These are phyloP conservation scores for Dovyalis caffra DNA, from an alignment of 345 rosid species.

Conservation along the genomic window DNA sequence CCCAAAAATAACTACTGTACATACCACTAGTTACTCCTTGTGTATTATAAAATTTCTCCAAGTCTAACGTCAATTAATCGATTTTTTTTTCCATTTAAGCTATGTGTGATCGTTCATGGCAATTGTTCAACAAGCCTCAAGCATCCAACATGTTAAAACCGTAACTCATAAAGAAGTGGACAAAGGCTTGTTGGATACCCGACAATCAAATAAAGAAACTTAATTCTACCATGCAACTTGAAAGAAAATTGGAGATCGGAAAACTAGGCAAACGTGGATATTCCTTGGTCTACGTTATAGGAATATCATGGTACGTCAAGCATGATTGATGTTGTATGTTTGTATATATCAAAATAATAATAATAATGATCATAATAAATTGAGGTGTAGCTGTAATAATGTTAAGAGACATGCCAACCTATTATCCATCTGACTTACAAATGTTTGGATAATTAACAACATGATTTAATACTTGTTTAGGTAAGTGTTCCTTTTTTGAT, in stretches of 20 bases:
- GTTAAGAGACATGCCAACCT: background rate
- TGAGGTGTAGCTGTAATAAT: background rate
- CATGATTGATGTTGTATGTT: background rate
- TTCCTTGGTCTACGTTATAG: background rate
- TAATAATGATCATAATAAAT: too few relatives aligned
- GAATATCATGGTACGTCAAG: background rate
- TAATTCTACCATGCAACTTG: background rate
- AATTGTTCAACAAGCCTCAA: too few relatives aligned
- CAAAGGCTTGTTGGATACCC: background rate
- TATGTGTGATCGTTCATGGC: too few relatives aligned
- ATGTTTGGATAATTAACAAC: background rate
- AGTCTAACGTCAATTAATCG: too few relatives aligned
- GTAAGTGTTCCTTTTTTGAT: background rate
- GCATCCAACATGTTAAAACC: too few relatives aligned
- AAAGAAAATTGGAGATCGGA: background rate
- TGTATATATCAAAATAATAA: too few relatives aligned
- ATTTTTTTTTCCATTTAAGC: too few relatives aligned
- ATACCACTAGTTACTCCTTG: too few relatives aligned
- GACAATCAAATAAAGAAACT: background rate
- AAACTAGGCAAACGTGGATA: background rate
- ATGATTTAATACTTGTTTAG: background rate
- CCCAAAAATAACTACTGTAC: too few relatives aligned
- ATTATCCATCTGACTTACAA: background rate
- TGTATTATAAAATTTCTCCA: too few relatives aligned
- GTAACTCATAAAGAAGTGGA: too few relatives aligned